phyloP scores from a whole-genome alignment of 306 rosid genomes.

The Vicia villosa region DNA sequence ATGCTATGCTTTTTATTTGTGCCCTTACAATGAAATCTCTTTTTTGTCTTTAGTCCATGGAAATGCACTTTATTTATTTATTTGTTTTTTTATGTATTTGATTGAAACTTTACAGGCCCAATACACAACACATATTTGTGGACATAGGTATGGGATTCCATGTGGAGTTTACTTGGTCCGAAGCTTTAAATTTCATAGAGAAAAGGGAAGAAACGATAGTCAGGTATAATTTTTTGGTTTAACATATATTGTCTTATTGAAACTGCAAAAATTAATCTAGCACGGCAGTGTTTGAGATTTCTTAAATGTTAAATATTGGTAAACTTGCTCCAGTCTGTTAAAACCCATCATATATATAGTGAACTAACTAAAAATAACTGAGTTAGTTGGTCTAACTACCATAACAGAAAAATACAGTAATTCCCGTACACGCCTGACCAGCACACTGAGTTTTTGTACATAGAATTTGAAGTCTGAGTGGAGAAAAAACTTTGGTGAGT shows the following conservation, averaged over 20 bases:
- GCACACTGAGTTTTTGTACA: not conserved
- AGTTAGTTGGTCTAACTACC: not conserved
- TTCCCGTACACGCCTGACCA: not conserved
- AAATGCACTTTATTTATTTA: constrained; percentile 1
- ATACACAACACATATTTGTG: constrained; percentile 70
- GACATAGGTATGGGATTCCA: constrained; percentile 95
- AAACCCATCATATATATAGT: not conserved
- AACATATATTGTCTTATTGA: constrained; percentile 8
- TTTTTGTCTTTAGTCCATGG: constrained; percentile 6
- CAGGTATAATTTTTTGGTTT: constrained; percentile 50
- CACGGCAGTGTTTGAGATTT: not conserved
- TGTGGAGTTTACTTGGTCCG: constrained; percentile 91
- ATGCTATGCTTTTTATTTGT: constrained; percentile 1
- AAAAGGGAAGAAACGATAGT: constrained; percentile 74
- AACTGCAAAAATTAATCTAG: not conserved
- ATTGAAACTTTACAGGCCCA: constrained; percentile 59
- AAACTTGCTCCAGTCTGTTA: not conserved
- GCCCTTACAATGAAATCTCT: constrained; percentile 12
- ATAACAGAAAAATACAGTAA: not conserved
- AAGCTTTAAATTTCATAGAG: constrained; percentile 71
- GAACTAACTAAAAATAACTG: not conserved
- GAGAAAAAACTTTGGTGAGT: not conserved
- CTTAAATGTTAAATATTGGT: not conserved
- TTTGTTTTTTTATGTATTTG: constrained; percentile 30
- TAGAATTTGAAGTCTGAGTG: not conserved